A percentile compares a stretch with the other conserved stretches of the same genome.
These are phyloP conservation scores for Malassezia cuniculi DNA, from an alignment of 1,284 basidiomycete species.

Conservation along the genomic window DNA sequence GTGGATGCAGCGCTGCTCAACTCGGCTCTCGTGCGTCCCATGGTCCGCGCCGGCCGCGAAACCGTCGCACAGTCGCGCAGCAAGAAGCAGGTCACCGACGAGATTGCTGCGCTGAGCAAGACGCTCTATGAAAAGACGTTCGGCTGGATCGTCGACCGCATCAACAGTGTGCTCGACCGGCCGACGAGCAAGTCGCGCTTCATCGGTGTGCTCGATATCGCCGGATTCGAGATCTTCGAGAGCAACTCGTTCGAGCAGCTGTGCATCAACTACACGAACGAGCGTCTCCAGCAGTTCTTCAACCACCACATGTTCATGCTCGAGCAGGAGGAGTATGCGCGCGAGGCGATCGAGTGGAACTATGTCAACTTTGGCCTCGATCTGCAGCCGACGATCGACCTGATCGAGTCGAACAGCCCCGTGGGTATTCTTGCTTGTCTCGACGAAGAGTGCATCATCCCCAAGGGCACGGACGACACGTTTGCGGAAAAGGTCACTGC, in stretches of 20 bases:
- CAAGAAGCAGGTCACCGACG: conserved; percentile 80
- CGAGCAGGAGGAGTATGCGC: conserved; percentile 95
- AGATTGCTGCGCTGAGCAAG: conserved; percentile 83
- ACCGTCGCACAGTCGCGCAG: conserved; percentile 91
- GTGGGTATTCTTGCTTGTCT: conserved; percentile 87
- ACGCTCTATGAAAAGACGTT: conserved; percentile 96
- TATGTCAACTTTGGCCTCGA: conserved; percentile 98
- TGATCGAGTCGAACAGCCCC: conserved; percentile 63
- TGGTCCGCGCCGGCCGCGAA: conserved; percentile 84
- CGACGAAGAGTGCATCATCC: conserved; percentile 99
- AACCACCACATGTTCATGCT: conserved; percentile 99
- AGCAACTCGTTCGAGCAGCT: conserved; percentile 73
- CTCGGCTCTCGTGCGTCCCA: conserved; percentile 55
- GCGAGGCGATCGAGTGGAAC: conserved; percentile 95
- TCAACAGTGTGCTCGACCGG: conserved; percentile 85
- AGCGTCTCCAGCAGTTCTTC: conserved; percentile 47
- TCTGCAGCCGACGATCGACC: conserved; percentile 92
- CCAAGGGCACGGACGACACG: conserved; percentile 83
- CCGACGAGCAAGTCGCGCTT: conserved; percentile 81
- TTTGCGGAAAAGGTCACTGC: conserved; percentile 74
- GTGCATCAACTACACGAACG: conserved; percentile 95
- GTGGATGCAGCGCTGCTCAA: conserved; percentile 79
- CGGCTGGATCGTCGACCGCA: conserved; percentile 78
- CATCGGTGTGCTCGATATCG: conserved; percentile 97
- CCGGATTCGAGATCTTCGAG: conserved; percentile 84